phyloP scores from a whole-genome alignment of 768 basidiomycete species.

The Serpula lacrymans region DNA sequence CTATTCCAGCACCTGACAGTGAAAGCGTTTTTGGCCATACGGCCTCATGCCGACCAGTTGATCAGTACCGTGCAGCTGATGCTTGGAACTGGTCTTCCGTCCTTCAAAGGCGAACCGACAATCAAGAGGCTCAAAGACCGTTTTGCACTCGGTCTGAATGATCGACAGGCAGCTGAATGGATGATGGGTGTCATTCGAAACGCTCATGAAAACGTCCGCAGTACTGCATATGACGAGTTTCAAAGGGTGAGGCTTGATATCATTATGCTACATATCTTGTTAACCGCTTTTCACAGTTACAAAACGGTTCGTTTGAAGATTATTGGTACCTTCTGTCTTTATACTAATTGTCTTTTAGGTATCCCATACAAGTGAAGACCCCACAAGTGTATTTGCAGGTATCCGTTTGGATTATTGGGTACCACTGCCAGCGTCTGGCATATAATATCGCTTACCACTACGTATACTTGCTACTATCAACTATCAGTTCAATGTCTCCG shows the following conservation, averaged over 20 bases:
- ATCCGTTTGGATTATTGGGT: too few relatives aligned
- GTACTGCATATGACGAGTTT: conserved; percentile 94
- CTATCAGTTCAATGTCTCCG: too few relatives aligned
- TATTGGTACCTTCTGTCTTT: not conserved
- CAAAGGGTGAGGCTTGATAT: conserved; percentile 59
- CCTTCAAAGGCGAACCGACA: conserved; percentile 94
- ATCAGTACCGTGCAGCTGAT: conserved; percentile 87
- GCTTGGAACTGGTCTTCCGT: conserved; percentile 92
- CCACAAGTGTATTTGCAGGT: too few relatives aligned
- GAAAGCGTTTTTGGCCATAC: conserved; percentile 94
- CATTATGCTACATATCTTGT: conserved; percentile 9
- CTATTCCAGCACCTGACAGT: conserved; percentile 92
- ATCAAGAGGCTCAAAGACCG: conserved; percentile 85
- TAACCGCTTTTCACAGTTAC: conserved; percentile 29
- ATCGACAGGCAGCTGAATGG: conserved; percentile 89
- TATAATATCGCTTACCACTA: too few relatives aligned
- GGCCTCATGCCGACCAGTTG: conserved; percentile 91
- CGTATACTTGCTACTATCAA: too few relatives aligned
- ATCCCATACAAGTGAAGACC: conserved; percentile 30
- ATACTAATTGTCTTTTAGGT: conserved; percentile 14
- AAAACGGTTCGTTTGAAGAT: conserved; percentile 37
- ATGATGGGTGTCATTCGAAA: conserved; percentile 89
- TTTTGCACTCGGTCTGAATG: conserved; percentile 77
- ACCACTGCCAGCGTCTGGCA: too few relatives aligned
- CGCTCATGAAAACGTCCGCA: conserved; percentile 92